Base-by-base conservation (phyloP, 176 grass and related monocot species). In the Otatea glauca region DNA sequence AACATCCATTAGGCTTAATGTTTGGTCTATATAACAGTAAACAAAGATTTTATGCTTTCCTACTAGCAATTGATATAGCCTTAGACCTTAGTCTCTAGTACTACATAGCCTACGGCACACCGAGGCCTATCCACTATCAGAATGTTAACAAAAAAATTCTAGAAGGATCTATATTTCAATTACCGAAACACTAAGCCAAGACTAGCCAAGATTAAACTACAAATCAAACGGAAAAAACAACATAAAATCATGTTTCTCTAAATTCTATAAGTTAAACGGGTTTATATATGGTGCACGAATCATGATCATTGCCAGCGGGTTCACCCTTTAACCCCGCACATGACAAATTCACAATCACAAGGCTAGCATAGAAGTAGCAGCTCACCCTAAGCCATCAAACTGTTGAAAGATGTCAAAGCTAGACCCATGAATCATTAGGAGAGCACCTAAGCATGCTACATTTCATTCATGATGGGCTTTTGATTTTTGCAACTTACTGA, bases 401-500 rank as follows among this genome's bases (percentile, higher is more conserved):
- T 41, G 3, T 24, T 20, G 34, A 6, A 17, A 60, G 14, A 5
- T 54, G 13, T 60, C 49, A 27, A 63, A 81, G 3, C 24, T 75
- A 81, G 64, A 66, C 10, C 5, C 16, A 45, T 6, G 61, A 32
- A 68, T 29, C 29, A 58, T 75, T 27, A 11, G 24, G 48, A 49
- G 45, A 68, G 27, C 50, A 65, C 15, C 53, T 37, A 76, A 60
- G 4, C 25, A 81, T 82, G 20, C 25, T 69, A 34, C 8, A 75
- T 56, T 65, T 42, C 32, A 78, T 70, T 13, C 41, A 50, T 3
- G 65, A 53, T 61, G 20, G 7, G 2, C 4, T 53, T 35, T 60
- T 39, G 34, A 41, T 5, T 23, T 60, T 61, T 21, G 11, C 53
- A 78, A 20, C 8, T 42, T 9, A 85, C 37, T 68, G 44, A 29